Conservation (phyloP, 129 eudicot genomes). For the Heracleum sosnowskyi region DNA sequence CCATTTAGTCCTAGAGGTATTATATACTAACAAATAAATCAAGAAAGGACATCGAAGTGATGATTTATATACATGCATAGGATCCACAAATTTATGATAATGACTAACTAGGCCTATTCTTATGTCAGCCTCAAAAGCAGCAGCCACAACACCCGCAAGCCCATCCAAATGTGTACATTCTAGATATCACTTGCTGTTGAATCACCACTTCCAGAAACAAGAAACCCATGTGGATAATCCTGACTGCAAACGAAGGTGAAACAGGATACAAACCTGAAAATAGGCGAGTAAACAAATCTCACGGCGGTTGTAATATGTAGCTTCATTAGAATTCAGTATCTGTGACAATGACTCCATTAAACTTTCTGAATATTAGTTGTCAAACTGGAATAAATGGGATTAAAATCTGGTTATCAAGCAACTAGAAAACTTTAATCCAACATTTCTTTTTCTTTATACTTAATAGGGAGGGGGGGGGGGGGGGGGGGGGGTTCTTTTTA, state of each 20-base stretch:
- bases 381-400: constrained; percentile 2
- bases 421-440: background rate
- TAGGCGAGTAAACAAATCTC: constrained; percentile 2
- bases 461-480: background rate
- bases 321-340: background rate
- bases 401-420: background rate
- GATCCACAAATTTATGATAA: background rate
- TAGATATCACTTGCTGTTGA: constrained; percentile 55
- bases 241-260: constrained; percentile 46
- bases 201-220: constrained; percentile 88
- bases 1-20: constrained; percentile 56
- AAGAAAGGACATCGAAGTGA: background rate
- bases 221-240: constrained; percentile 51
- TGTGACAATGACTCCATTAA: background rate
- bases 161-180: background rate
- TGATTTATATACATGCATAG: background rate
- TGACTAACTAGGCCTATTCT: background rate
- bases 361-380: background rate
- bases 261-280: constrained; percentile 77
- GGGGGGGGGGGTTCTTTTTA: background rate
- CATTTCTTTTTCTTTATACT: background rate
- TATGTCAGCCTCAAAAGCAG: constrained; percentile 40
- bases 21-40: background rate
- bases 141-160: constrained; percentile 25
- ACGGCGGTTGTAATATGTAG: background rate